phyloP scores from a whole-genome alignment of 345 rosid genomes.

The Leavenworthia alabamica region DNA sequence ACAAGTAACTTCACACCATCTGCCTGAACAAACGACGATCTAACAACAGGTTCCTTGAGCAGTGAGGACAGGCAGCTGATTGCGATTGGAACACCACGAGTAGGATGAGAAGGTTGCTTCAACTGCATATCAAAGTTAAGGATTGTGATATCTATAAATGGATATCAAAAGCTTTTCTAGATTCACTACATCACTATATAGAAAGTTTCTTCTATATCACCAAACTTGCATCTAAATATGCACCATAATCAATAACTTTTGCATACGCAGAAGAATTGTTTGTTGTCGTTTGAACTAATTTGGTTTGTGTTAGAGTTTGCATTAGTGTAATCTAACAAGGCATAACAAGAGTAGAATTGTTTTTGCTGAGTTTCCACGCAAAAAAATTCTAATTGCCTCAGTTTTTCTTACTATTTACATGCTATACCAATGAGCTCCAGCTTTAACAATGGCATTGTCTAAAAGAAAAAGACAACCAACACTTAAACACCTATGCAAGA shows the following conservation, averaged over 20 bases:
- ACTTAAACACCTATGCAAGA: no score
- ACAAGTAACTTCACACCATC: conserved; percentile 89
- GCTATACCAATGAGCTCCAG: no score
- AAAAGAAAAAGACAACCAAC: no score
- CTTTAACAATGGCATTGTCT: no score
- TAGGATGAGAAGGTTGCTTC: conserved; percentile 88
- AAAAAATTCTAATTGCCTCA: no score
- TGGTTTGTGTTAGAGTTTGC: background rate
- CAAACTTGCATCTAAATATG: background rate
- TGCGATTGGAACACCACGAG: conserved; percentile 66
- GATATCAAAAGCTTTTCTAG: background rate
- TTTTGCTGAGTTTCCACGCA: no score
- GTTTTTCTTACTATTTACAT: no score
- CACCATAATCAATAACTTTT: background rate
- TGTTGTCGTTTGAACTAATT: background rate
- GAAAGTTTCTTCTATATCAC: background rate
- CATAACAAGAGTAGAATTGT: background rate
- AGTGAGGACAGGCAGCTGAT: conserved; percentile 67
- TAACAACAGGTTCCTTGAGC: conserved; percentile 78
- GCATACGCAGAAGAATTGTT: background rate
- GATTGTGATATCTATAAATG: conserved; percentile 20
- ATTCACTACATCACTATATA: background rate
- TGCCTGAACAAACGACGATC: conserved; percentile 82
- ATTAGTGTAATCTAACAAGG: background rate
- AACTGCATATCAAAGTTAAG: conserved; percentile 42